phyloP scores from a whole-genome alignment of 768 basidiomycete species.

The Amanita muscaria region DNA sequence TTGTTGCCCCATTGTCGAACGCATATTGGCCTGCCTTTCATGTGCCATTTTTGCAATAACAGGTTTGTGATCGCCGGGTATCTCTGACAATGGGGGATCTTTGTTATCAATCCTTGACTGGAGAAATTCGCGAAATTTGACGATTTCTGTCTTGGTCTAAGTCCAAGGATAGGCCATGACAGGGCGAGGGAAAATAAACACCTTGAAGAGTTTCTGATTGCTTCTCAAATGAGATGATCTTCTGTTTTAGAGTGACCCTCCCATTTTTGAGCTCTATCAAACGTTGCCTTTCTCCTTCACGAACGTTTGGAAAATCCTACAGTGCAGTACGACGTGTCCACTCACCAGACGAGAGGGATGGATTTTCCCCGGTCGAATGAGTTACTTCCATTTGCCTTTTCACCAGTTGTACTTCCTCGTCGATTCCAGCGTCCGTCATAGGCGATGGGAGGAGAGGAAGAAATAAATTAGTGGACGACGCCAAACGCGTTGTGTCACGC shows the following conservation, averaged over 20 bases:
- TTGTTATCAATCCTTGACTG: constrained; percentile 40
- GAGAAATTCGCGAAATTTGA: constrained; percentile 68
- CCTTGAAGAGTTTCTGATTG: constrained; percentile 78
- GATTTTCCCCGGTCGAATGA: neutral
- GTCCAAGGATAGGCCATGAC: neutral
- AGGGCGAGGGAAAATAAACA: constrained; percentile 20
- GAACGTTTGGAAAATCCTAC: constrained; percentile 21
- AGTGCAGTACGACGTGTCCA: constrained; percentile 18
- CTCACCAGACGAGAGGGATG: constrained; percentile 16
- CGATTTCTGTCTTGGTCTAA: constrained; percentile 46
- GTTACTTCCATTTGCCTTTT: neutral
- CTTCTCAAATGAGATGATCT: constrained; percentile 64
- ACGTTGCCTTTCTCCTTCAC: constrained; percentile 32
- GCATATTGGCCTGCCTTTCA: constrained; percentile 59
- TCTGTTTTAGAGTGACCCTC: constrained; percentile 70
- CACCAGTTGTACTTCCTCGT: no score
- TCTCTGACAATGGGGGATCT: constrained; percentile 40
- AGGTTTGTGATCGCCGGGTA: constrained; percentile 64
- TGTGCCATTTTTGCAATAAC: constrained; percentile 77
- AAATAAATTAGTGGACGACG: constrained; percentile 17
- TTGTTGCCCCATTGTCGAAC: neutral
- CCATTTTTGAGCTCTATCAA: constrained; percentile 69
- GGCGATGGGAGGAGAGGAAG: neutral
- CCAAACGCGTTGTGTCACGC: constrained; percentile 39
- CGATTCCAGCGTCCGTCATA: neutral